phyloP scores from a whole-genome alignment of 306 rosid species.

The Parietaria judaica region DNA sequence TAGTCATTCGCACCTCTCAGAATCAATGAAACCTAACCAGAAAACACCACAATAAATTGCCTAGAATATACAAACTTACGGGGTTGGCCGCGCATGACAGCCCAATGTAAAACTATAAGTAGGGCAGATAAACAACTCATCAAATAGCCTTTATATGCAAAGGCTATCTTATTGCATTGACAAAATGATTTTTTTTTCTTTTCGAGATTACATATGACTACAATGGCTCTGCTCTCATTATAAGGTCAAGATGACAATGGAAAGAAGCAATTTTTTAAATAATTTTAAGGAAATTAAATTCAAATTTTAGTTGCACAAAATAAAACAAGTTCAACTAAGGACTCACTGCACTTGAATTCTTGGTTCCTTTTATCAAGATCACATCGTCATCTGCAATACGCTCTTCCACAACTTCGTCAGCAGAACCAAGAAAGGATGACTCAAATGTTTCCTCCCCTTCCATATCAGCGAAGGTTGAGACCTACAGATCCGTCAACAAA shows the following conservation, averaged over 20 bases:
- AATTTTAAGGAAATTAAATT: neutral
- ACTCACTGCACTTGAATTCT: conserved; percentile 81
- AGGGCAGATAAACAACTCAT: neutral
- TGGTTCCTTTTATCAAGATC: conserved; percentile 84
- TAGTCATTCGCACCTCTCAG: conserved; percentile 97
- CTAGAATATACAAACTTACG: neutral
- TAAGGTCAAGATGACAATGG: neutral
- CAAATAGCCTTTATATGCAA: neutral
- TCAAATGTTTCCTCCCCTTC: conserved; percentile 99
- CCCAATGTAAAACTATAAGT: conserved; percentile 8
- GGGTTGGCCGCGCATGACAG: conserved; percentile 1
- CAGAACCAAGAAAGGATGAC: conserved; percentile 79
- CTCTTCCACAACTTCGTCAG: conserved; percentile 98
- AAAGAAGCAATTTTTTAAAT: neutral
- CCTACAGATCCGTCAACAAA: conserved; percentile 33
- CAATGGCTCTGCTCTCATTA: neutral
- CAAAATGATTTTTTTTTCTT: neutral
- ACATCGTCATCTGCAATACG: conserved; percentile 86
- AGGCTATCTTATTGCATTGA: neutral
- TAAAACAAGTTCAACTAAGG: conserved; percentile 2
- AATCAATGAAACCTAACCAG: conserved; percentile 64
- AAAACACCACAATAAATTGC: neutral
- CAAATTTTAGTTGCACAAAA: neutral
- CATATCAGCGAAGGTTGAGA: conserved; percentile 98
- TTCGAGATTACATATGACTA: neutral